Evolutionary conservation across 2,329 filamentous ascomycete species (phyloP).

Genomic region (Colletotrichum graminicola): DNA sequence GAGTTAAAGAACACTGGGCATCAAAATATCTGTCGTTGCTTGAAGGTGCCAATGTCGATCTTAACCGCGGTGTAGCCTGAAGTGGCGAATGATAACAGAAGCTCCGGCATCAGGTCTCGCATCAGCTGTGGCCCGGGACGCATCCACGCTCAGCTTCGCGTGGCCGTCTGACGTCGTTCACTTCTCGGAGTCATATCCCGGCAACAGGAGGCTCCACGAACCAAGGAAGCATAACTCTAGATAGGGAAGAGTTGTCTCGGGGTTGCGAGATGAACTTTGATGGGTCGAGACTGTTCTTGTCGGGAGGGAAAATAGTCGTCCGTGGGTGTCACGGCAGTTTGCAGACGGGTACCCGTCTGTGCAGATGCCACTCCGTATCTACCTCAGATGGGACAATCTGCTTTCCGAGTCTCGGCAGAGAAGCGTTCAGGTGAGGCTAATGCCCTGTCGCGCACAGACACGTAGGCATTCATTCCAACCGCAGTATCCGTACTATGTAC

Average conservation of each 20-base stretch:
- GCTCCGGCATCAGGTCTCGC: constrained; percentile 13
- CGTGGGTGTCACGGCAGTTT: constrained; percentile 26
- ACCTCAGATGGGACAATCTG: neutral
- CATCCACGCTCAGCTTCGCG: constrained; percentile 32
- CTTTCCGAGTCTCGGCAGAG: constrained; percentile 20
- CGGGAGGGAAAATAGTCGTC: constrained; percentile 17
- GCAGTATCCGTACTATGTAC: too few relatives aligned
- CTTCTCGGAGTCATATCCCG: constrained; percentile 28
- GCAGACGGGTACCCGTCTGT: constrained; percentile 21
- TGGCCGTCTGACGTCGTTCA: constrained; percentile 26
- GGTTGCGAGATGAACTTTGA: constrained; percentile 2
- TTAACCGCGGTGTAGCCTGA: neutral
- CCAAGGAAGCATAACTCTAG: constrained; percentile 6
- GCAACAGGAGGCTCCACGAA: constrained; percentile 5
- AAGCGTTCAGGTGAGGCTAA: neutral
- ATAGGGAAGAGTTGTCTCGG: constrained; percentile 25
- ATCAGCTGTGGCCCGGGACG: constrained; percentile 23
- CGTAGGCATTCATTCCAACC: constrained; percentile 10
- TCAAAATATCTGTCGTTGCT: neutral
- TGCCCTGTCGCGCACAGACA: constrained; percentile 14
- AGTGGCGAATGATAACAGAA: neutral
- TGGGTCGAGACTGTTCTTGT: constrained; percentile 9
- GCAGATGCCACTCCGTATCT: constrained; percentile 28
- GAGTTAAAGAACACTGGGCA: neutral
- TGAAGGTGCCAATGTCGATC: neutral